Conservation (phyloP, 108 stramenopile species). For the Phaeodactylum tricornutum region DNA sequence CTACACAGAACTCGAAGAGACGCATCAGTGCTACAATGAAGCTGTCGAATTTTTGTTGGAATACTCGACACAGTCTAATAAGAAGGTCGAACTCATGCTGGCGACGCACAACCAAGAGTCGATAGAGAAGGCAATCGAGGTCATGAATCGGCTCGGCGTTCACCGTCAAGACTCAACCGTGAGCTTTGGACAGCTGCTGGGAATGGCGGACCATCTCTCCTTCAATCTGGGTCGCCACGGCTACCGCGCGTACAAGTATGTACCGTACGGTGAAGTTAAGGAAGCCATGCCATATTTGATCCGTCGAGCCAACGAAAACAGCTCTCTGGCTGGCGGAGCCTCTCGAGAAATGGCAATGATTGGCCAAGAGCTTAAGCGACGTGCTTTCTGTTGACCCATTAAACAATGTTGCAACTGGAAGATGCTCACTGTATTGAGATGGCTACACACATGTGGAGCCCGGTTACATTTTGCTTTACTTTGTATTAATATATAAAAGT, state of each 20-base stretch:
- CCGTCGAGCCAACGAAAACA: conserved; percentile 95
- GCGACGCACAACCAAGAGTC: conserved; percentile 89
- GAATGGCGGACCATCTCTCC: conserved; percentile 93
- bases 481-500: no score
- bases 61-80: conserved; percentile 16
- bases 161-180: conserved; percentile 20
- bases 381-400: no score
- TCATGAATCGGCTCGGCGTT: conserved; percentile 69
- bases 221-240: conserved; percentile 82
- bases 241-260: conserved; percentile 88
- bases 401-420: no score
- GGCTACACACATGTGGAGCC: no score
- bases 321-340: conserved; percentile 63
- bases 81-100: conserved; percentile 71
- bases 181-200: conserved; percentile 94
- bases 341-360: conserved; percentile 42
- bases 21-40: conserved; percentile 84
- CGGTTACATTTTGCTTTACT: no score
- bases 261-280: conserved; percentile 91
- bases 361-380: conserved; percentile 26
- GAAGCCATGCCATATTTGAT: conserved; percentile 95
- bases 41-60: conserved; percentile 52
- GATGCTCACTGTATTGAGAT: no score
- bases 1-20: conserved; percentile 72
- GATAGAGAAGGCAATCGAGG: conserved; percentile 56